A percentile compares a stretch with the other conserved stretches of the same genome.
Conservation (phyloP, 768 basidiomycete genomes). For the Pholiota microspora region DNA sequence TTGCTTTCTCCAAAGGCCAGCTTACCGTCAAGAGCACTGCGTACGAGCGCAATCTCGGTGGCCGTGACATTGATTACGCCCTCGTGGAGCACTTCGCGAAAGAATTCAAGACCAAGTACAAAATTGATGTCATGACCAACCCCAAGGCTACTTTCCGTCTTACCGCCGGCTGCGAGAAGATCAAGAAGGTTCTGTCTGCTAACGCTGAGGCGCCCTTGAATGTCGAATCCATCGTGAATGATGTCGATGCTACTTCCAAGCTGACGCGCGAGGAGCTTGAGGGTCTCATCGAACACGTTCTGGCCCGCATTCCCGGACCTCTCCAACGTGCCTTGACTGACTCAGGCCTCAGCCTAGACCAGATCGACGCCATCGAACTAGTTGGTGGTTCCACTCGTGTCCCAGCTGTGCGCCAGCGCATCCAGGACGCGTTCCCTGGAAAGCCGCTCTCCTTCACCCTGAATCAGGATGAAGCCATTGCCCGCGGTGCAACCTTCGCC, state of each 20-base stretch:
- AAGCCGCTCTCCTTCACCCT: slow-evolving; percentile 88
- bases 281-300: slow-evolving; percentile 66
- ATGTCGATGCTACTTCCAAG: slow-evolving; percentile 88
- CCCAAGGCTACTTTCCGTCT: slow-evolving; percentile 95
- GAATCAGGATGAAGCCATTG: slow-evolving; percentile 97
- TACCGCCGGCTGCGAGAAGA: slow-evolving; percentile 81
- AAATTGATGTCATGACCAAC: slow-evolving; percentile 89
- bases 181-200: slow-evolving; percentile 96
- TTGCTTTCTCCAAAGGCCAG: slow-evolving; percentile 94
- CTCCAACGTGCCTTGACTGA: slow-evolving; percentile 77
- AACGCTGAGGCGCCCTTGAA: slow-evolving; percentile 86
- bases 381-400: slow-evolving; percentile 93
- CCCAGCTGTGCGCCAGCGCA: slow-evolving; percentile 86
- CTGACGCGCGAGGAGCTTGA: slow-evolving; percentile 85
- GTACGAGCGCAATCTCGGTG: slow-evolving; percentile 92
- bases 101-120: slow-evolving; percentile 97
- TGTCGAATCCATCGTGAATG: slow-evolving; percentile 96
- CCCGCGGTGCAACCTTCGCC: slow-evolving; percentile 94
- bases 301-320: slow-evolving; percentile 74
- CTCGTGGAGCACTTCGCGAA: slow-evolving; percentile 85
- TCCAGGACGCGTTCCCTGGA: slow-evolving; percentile 79
- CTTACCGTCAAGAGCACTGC: slow-evolving; percentile 84
- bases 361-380: slow-evolving; percentile 90
- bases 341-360: slow-evolving; percentile 76
- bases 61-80: slow-evolving; percentile 93